Percentiles rank a stretch among this genome's conserved stretches.
phyloP scores from a whole-genome alignment of 495 filamentous ascomycete genomes.

The Aspergillus leporis region DNA sequence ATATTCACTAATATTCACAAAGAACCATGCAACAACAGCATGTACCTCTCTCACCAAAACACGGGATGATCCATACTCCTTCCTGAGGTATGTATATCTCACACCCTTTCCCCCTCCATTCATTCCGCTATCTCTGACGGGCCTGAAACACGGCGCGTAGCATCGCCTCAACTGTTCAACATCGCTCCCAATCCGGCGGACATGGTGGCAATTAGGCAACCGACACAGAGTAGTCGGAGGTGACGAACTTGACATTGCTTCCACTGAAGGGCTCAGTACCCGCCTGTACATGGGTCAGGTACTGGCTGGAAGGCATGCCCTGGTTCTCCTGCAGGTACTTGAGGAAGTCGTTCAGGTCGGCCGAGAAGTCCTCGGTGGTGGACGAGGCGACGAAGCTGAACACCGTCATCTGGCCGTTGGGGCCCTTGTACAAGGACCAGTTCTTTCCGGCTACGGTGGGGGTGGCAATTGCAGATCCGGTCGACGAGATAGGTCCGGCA shows the following conservation, averaged over 20 bases:
- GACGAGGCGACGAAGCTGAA: constrained; percentile 61
- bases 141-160: background rate
- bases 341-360: constrained; percentile 58
- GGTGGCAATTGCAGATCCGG: constrained; percentile 54
- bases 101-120: background rate
- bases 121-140: constrained; percentile 2
- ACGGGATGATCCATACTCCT: constrained; percentile 5
- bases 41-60: background rate
- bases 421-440: constrained; percentile 59
- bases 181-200: background rate
- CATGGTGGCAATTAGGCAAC: constrained; percentile 32
- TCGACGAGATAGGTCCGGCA: constrained; percentile 62
- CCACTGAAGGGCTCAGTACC: constrained; percentile 60
- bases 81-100: background rate
- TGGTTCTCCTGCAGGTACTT: constrained; percentile 54
- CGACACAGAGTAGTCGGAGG: constrained; percentile 40
- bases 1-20: background rate
- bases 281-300: constrained; percentile 55
- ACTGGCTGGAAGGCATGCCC: constrained; percentile 51
- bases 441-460: constrained; percentile 49
- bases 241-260: constrained; percentile 34
- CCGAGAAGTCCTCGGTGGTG: constrained; percentile 51
- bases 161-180: constrained; percentile 4
- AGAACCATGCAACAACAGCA: background rate
- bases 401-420: constrained; percentile 56